These are phyloP conservation scores for Candida railenensis DNA, from an alignment of 805 yeast genomes.

Conservation along the genomic window DNA sequence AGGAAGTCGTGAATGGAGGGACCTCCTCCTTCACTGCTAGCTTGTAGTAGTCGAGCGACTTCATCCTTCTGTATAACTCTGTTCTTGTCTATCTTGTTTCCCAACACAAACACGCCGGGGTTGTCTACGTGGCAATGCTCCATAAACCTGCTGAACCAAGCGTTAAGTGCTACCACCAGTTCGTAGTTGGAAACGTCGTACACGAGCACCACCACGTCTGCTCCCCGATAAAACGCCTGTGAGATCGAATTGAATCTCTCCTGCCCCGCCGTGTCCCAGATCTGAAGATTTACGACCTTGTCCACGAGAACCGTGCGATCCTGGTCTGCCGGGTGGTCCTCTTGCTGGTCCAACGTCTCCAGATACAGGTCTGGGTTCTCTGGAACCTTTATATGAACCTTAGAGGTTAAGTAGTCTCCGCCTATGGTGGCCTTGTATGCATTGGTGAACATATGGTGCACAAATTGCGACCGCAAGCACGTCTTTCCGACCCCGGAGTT, in stretches of 20 bases:
- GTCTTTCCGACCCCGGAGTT: slow-evolving; percentile 64
- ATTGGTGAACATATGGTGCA: slow-evolving; percentile 53
- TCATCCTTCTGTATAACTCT: slow-evolving; percentile 1
- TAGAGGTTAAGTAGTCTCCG: slow-evolving; percentile 54
- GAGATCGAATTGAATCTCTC: slow-evolving; percentile 49
- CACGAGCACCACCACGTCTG: slow-evolving; percentile 54
- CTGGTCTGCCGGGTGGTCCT: neutral
- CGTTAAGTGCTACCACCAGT: slow-evolving; percentile 44
- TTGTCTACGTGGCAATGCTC: slow-evolving; percentile 45
- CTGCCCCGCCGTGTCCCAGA: slow-evolving; percentile 54
- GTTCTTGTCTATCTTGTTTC: slow-evolving; percentile 47
- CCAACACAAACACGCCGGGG: slow-evolving; percentile 53
- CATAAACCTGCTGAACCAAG: slow-evolving; percentile 49
- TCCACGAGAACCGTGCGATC: slow-evolving; percentile 8
- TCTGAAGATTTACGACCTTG: slow-evolving; percentile 44
- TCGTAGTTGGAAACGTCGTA: slow-evolving; percentile 56
- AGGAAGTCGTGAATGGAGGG: neutral
- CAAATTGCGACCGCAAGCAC: slow-evolving; percentile 52
- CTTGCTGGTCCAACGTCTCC: neutral
- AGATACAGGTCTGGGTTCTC: neutral
- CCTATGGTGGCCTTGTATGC: slow-evolving; percentile 61
- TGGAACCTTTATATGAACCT: slow-evolving; percentile 13
- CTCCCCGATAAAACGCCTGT: slow-evolving; percentile 57
- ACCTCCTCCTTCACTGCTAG: slow-evolving; percentile 4
- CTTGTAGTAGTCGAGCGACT: neutral